A percentile compares a stretch with the other conserved stretches of the same genome.
Conservation (phyloP, 106 monocot species). For the Triglochin maritima region DNA sequence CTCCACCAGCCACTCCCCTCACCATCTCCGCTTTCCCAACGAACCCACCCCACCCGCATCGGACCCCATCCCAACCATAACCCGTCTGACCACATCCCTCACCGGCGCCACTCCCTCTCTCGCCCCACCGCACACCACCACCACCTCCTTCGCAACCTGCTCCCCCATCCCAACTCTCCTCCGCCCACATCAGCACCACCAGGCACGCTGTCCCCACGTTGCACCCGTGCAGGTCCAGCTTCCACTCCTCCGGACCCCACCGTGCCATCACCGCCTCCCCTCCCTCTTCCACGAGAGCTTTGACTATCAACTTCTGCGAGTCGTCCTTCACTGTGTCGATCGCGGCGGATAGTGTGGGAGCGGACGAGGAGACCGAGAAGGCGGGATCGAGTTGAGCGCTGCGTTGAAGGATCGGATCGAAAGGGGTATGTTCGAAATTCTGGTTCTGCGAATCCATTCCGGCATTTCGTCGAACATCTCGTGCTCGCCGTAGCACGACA, state of each 20-base stretch:
- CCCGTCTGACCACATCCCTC: slow-evolving; percentile 41
- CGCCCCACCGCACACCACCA: slow-evolving; percentile 60
- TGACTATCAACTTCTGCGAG: too few relatives aligned
- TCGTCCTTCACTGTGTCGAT: slow-evolving; percentile 16
- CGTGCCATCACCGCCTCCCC: slow-evolving; percentile 30
- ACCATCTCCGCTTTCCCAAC: slow-evolving; percentile 42
- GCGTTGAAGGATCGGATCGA: slow-evolving; percentile 43
- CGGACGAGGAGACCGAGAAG: slow-evolving; percentile 13
- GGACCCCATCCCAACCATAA: slow-evolving; percentile 42
- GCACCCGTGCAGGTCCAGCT: slow-evolving; percentile 82
- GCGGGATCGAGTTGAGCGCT: slow-evolving; percentile 37
- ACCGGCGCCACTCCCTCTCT: slow-evolving; percentile 56
- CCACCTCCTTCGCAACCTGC: slow-evolving; percentile 26
- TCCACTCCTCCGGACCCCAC: slow-evolving; percentile 45
- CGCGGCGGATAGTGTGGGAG: slow-evolving; percentile 28
- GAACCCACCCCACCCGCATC: slow-evolving; percentile 63
- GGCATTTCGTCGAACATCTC: slow-evolving; percentile 37
- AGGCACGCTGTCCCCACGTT: slow-evolving; percentile 45
- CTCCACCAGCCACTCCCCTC: slow-evolving; percentile 54
- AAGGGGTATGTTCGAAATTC: slow-evolving; percentile 15
- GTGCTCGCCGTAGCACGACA: slow-evolving; percentile 65
- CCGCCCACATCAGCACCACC: slow-evolving; percentile 51
- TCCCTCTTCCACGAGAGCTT: too few relatives aligned
- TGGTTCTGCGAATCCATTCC: slow-evolving; percentile 44
- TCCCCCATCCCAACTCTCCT: slow-evolving; percentile 1